These are phyloP conservation scores for Forsythia suspensa DNA, from an alignment of 257 asterid genomes.

Conservation along the genomic window DNA sequence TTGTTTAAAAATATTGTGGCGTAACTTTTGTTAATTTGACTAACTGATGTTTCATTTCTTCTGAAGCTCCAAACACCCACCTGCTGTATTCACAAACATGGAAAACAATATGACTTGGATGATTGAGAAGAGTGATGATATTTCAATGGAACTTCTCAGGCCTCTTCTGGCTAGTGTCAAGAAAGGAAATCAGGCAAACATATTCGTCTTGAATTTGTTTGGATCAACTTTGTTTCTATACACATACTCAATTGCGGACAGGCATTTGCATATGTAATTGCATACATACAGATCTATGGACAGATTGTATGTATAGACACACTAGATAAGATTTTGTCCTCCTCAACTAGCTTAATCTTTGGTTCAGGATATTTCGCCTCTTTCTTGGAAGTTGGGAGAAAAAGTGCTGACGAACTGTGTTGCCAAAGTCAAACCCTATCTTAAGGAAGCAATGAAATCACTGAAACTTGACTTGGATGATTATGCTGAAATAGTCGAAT, in stretches of 20 bases:
- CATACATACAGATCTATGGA: not conserved
- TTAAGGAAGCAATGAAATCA: conserved; percentile 19
- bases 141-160: conserved; percentile 52
- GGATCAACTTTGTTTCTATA: not conserved
- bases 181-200: conserved; percentile 49
- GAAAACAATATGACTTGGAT: conserved; percentile 48
- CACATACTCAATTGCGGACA: not conserved
- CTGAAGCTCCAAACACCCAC: conserved; percentile 47
- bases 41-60: conserved; percentile 14
- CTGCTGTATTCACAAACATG: conserved; percentile 41
- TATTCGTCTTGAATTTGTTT: not conserved
- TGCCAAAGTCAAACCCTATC: conserved; percentile 16
- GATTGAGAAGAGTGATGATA: conserved; percentile 50
- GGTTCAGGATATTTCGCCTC: conserved; percentile 24
- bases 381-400: conserved; percentile 26
- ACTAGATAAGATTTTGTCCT: no score
- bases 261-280: not conserved
- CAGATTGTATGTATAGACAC: no score
- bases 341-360: not conserved
- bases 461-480: not conserved
- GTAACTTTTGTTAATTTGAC: not conserved
- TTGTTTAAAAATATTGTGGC: not conserved
- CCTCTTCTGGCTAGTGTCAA: conserved; percentile 55
- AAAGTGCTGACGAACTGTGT: conserved; percentile 18
- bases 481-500: conserved; percentile 24